phyloP scores from a whole-genome alignment of 1,284 basidiomycete genomes.

The Apiotrichum sp. region DNA sequence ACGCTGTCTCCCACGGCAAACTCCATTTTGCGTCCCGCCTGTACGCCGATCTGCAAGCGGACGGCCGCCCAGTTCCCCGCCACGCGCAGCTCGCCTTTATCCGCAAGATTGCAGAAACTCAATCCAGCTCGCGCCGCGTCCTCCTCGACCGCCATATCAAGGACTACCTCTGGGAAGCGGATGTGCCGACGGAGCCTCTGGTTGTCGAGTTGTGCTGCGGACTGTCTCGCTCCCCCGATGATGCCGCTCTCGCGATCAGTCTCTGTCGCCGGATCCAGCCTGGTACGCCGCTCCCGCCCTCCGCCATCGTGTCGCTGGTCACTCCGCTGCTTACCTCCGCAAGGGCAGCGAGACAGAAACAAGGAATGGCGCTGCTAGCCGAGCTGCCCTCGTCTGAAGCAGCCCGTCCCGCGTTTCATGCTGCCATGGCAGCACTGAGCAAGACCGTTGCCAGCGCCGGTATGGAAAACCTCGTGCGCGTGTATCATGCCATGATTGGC shows the following conservation, averaged over 20 bases:
- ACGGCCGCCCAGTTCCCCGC: slow-evolving; percentile 20
- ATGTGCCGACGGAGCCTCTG: slow-evolving; percentile 9
- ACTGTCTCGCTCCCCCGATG: slow-evolving; percentile 16
- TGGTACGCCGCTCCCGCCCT: not conserved
- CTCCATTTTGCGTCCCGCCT: slow-evolving; percentile 36
- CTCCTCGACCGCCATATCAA: slow-evolving; percentile 39
- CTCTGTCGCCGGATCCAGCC: slow-evolving; percentile 18
- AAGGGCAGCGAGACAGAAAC: slow-evolving; percentile 5
- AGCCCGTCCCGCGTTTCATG: not conserved
- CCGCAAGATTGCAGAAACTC: slow-evolving; percentile 17
- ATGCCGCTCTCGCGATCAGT: slow-evolving; percentile 26
- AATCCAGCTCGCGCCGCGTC: slow-evolving; percentile 22
- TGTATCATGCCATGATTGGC: slow-evolving; percentile 26
- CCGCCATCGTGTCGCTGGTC: slow-evolving; percentile 15
- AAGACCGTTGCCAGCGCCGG: not conserved
- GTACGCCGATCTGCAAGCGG: slow-evolving; percentile 34
- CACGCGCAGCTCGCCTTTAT: slow-evolving; percentile 25
- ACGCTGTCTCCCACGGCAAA: slow-evolving; percentile 7
- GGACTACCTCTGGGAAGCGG: slow-evolving; percentile 29
- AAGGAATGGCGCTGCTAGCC: slow-evolving; percentile 9
- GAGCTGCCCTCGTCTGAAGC: not conserved
- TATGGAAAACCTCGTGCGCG: slow-evolving; percentile 9
- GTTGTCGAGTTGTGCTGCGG: slow-evolving; percentile 28
- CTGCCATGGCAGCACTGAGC: not conserved
- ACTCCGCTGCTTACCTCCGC: slow-evolving; percentile 17